Base-by-base conservation (phyloP, 179 eudicot genomes). In the Drosera spatulata region DNA sequence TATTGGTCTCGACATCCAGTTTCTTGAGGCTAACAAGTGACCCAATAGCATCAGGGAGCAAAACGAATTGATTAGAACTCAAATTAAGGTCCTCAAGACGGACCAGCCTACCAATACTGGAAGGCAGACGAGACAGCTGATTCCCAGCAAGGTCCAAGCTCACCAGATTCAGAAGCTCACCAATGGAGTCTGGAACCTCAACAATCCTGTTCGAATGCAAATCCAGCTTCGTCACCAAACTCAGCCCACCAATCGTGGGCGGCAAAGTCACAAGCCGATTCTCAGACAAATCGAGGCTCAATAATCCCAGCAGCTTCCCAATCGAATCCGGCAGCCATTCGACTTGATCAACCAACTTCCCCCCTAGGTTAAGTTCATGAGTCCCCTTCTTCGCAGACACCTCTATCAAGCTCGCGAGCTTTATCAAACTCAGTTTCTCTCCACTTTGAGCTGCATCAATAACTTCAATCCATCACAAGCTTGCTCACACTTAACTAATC, bases 251-350 rank as follows among this genome's bases (percentile, higher is more conserved):
- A 41, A 93, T 75, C 37, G 83, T 75, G 42, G 65, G 66, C 0
- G 96, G 96, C 55, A 93, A 69, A 22, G 70, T 72, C 54, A 67
- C 45, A 73, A 93, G 75, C 55, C 77, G 79, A 62, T 93, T 89
- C 59, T 86, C 90, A 2, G 99, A 93, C 56, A 89, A 74, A 82
- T 93, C 86, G 61, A 93, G 71, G 13, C 81, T 67, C 43, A 64
- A 66, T 67, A 93, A 70, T 69, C 76, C 69, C n/a, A 82, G 76
- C 52, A 93, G 69, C 69, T 93, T 93, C 73, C 93, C 86, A 40
- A 93, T 78, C 1, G 99, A 86, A 81, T 89, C 88, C 9, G 99
- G 96, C 64, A 93, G 79, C 96, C 93, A 84, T 12, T 86, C 86
- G 42, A 89, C 78, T 64, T 86, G 95, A 62, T 93, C 95, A 69